Evolutionary conservation across 495 filamentous ascomycete genomes (phyloP).

Genomic region (Podospora pseudoanserina): DNA sequence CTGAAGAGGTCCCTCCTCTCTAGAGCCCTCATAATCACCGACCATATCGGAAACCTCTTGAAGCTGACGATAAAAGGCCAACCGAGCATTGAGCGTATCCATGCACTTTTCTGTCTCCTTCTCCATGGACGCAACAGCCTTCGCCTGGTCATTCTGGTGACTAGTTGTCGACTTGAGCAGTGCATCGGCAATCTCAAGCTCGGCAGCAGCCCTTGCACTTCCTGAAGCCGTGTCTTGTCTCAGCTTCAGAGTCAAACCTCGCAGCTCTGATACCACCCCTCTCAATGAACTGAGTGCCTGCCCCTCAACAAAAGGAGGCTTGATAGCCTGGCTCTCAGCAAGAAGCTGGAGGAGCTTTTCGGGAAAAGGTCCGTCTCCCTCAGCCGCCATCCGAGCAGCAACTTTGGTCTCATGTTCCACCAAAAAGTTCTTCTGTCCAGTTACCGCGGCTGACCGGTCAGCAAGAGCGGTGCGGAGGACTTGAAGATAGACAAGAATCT

Average conservation of each 20-base stretch:
- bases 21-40: conserved; percentile 58
- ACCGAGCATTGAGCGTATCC: conserved; percentile 70
- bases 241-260: conserved; percentile 59
- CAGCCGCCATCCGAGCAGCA: conserved; percentile 54
- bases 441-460: conserved; percentile 71
- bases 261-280: conserved; percentile 63
- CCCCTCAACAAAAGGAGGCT: conserved; percentile 48
- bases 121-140: conserved; percentile 56
- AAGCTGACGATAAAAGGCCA: conserved; percentile 86
- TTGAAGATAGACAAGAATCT: conserved; percentile 77
- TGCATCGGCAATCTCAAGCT: conserved; percentile 56
- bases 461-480: conserved; percentile 69
- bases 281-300: conserved; percentile 56
- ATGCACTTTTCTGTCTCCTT: conserved; percentile 75
- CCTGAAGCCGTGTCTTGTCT: conserved; percentile 57
- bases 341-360: conserved; percentile 62
- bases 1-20: conserved; percentile 38
- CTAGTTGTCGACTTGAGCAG: conserved; percentile 56
- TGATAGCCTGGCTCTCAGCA: conserved; percentile 50
- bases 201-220: conserved; percentile 58
- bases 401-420: conserved; percentile 68
- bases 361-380: conserved; percentile 68
- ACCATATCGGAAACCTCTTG: conserved; percentile 87
- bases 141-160: conserved; percentile 61
- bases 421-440: conserved; percentile 72